Percentiles rank a stretch among this genome's conserved stretches.
These are phyloP conservation scores for Dacryopinax spathularia DNA, from an alignment of 768 basidiomycete species.

Conservation along the genomic window DNA sequence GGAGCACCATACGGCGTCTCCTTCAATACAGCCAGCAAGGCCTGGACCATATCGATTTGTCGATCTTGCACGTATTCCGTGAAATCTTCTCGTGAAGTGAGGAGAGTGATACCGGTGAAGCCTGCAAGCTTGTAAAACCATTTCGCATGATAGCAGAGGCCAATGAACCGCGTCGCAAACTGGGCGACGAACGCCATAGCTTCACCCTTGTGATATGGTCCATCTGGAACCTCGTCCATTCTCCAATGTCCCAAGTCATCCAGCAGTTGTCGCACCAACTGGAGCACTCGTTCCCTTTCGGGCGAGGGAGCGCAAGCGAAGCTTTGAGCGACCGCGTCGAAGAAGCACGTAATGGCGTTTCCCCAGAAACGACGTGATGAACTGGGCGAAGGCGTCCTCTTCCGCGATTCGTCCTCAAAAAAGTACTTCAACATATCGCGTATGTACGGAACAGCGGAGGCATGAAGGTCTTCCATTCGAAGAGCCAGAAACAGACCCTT, in stretches of 20 bases:
- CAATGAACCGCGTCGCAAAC: conserved; percentile 66
- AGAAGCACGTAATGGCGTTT: conserved; percentile 16
- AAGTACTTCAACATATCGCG: conserved; percentile 53
- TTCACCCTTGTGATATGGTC: not conserved
- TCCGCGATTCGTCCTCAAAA: conserved; percentile 40
- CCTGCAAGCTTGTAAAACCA: conserved; percentile 87
- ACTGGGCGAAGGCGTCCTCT: conserved; percentile 16
- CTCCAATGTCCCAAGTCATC: not conserved
- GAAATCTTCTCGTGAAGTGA: conserved; percentile 56
- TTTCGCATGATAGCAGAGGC: conserved; percentile 78
- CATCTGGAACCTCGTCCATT: not conserved
- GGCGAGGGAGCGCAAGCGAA: not conserved
- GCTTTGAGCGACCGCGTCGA: conserved; percentile 14
- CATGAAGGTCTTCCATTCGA: conserved; percentile 51
- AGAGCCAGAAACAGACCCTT: conserved; percentile 69
- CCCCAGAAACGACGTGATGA: conserved; percentile 15
- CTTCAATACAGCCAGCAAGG: conserved; percentile 79
- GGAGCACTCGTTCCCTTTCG: not conserved
- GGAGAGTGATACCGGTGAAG: conserved; percentile 67
- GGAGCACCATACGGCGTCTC: conserved; percentile 87
- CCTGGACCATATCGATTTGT: conserved; percentile 79
- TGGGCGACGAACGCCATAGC: conserved; percentile 45
- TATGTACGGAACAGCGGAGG: conserved; percentile 55
- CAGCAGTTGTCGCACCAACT: not conserved
- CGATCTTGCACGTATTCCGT: conserved; percentile 73